phyloP scores from a whole-genome alignment of 805 yeast species.

The Candida insectorum region DNA sequence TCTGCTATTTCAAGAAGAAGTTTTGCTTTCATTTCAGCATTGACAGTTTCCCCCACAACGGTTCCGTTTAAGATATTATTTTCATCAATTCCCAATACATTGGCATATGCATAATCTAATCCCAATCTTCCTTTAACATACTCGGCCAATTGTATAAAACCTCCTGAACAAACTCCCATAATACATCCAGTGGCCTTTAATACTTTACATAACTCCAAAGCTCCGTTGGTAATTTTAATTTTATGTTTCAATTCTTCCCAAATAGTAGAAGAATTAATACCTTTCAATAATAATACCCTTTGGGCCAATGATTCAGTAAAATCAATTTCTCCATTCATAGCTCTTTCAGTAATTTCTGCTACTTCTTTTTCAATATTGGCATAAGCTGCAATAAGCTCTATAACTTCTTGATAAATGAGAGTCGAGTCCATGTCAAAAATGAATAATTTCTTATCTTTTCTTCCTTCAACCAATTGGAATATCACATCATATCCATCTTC shows the following conservation, averaged over 20 bases:
- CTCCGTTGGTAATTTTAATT: constrained; percentile 82
- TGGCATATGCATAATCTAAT: constrained; percentile 88
- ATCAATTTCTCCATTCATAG: constrained; percentile 97
- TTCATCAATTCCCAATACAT: constrained; percentile 46
- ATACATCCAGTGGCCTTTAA: constrained; percentile 61
- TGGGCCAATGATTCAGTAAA: constrained; percentile 74
- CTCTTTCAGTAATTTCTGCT: constrained; percentile 82
- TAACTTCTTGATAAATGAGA: constrained; percentile 91
- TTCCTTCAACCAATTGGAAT: constrained; percentile 20
- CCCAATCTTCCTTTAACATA: constrained; percentile 64
- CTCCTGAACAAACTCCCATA: constrained; percentile 90
- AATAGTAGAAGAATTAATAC: constrained; percentile 66
- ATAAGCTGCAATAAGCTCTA: constrained; percentile 89
- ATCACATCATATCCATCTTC: constrained; percentile 27
- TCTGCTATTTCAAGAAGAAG: constrained; percentile 60
- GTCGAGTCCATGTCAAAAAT: constrained; percentile 99
- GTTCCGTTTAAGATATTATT: constrained; percentile 66
- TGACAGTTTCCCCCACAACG: constrained; percentile 78
- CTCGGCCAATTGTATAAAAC: constrained; percentile 84
- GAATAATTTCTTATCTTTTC: constrained; percentile 51
- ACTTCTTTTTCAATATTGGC: constrained; percentile 90
- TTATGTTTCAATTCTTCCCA: constrained; percentile 77
- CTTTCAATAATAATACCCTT: constrained; percentile 78
- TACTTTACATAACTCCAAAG: constrained; percentile 60
- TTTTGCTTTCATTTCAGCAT: constrained; percentile 79